These are phyloP conservation scores for Microsporum canis DNA, from an alignment of 2,329 filamentous ascomycete genomes.

Conservation along the genomic window DNA sequence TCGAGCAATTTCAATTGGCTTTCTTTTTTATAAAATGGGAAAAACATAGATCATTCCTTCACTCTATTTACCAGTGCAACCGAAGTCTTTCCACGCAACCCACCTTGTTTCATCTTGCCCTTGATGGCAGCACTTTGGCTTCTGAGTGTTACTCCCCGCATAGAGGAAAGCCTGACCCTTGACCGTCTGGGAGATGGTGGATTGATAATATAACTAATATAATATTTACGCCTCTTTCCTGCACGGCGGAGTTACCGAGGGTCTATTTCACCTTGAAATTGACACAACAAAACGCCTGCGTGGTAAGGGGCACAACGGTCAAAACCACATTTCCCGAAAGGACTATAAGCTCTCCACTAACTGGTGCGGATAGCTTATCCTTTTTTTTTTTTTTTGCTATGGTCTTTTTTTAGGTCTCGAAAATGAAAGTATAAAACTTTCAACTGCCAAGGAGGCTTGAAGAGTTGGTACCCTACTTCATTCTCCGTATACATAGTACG, in stretches of 20 bases:
- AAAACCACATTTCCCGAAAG: neutral
- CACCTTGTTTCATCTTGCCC: neutral
- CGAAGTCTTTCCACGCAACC: neutral
- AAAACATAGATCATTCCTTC: neutral
- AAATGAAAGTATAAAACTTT: neutral
- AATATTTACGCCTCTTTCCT: neutral
- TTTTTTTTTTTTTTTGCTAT: neutral
- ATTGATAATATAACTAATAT: neutral
- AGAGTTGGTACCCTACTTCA: neutral
- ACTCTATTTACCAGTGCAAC: neutral
- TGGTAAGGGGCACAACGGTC: neutral
- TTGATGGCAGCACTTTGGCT: neutral
- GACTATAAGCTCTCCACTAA: neutral
- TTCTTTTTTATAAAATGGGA: neutral
- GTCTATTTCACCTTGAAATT: neutral
- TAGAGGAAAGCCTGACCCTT: neutral
- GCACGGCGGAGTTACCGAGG: neutral
- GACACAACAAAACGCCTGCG: neutral
- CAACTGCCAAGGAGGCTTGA: constrained; percentile 1
- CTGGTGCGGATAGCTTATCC: neutral
- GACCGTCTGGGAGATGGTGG: neutral
- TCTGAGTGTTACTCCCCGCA: neutral
- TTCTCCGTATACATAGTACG: neutral
- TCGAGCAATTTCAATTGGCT: constrained; percentile 3
- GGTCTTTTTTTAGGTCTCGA: neutral